phyloP scores from a whole-genome alignment of 108 stramenopile species.

The Pinguiococcus pyrenoidosus region DNA sequence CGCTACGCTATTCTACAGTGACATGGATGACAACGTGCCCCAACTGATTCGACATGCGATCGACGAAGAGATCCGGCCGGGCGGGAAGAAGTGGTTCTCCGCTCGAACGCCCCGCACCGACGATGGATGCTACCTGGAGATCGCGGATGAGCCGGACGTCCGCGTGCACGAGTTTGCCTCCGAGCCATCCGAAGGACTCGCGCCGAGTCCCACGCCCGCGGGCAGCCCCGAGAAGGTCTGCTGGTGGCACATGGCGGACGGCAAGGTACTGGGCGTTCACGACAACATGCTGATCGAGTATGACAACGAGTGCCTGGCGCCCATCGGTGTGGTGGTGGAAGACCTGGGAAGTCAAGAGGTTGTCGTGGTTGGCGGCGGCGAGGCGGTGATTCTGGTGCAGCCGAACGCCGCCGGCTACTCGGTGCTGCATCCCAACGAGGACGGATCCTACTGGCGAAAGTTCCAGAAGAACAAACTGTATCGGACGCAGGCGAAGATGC shows the following conservation, averaged over 20 bases:
- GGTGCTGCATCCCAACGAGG: slow-evolving; percentile 83
- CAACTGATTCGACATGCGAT: no score
- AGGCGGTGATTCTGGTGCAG: slow-evolving; percentile 25
- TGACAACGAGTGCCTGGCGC: slow-evolving; percentile 67
- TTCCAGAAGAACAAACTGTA: slow-evolving; percentile 78
- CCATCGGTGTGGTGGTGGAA: slow-evolving; percentile 74
- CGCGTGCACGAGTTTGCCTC: not conserved
- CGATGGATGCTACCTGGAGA: slow-evolving; percentile 58
- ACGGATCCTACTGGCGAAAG: slow-evolving; percentile 85
- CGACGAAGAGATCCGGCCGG: no score
- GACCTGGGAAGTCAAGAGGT: slow-evolving; percentile 44
- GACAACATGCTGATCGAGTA: slow-evolving; percentile 79
- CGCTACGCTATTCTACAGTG: slow-evolving; percentile 53
- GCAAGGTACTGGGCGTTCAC: slow-evolving; percentile 71
- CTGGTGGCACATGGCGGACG: slow-evolving; percentile 86
- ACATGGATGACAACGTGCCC: slow-evolving; percentile 6
- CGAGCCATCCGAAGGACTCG: no score
- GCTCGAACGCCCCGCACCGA: slow-evolving; percentile 33
- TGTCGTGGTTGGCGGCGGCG: slow-evolving; percentile 22
- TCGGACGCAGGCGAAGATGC: slow-evolving; percentile 61
- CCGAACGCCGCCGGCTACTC: not conserved
- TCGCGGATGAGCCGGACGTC: not conserved
- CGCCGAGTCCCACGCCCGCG: slow-evolving; percentile 14
- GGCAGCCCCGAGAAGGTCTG: slow-evolving; percentile 40
- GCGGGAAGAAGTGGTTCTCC: slow-evolving; percentile 28